Base-by-base conservation (phyloP, 768 basidiomycete genomes). In the Suillus fuscotomentosus region DNA sequence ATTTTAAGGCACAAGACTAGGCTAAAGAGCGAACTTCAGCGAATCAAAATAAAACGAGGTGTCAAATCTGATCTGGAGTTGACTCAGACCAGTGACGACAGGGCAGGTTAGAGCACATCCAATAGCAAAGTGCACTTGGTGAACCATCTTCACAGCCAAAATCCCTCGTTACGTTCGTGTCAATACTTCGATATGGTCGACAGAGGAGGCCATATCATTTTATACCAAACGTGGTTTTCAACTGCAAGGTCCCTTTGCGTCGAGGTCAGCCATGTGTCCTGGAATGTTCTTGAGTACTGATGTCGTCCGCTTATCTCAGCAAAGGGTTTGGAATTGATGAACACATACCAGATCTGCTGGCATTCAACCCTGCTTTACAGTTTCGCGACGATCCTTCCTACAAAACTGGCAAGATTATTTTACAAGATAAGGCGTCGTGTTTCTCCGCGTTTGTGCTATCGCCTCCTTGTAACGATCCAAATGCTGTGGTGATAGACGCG, bases 341-440 rank as follows among this genome's bases (percentile, higher is more conserved):
- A 17, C 97, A 98, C 72, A 85, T 99, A 22, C 85, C 89, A 3
- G 84, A 94, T 71, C 86, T 97, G 27, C 83, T 98, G 53, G 79
- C 88, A 47, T 95, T 97, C 72, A 83, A 88, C 61, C 88, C 92
- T 10, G 79, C 80, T 65, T 75, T 79, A 14, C 80, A 87, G 51
- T 87, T 97, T 66, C 86, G 87, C n/a, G 83, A 86, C 39, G 88
- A 95, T 66, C 77, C 82, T 3, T 83, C 88, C 24, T 97, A 95
- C 77, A 81, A 81, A 67, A 78, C 84, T 39, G 95, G 95, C 34
- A 92, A 88, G 64, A 79, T 99, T 41, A 96, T 99, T 65, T 79
- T 99, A 7, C 97, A 99, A 76, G 97, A 99, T 76, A 98, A 99
- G 74, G 97, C 97, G 22, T 97, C 95, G 63, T 99, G 97, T 77